Percentiles rank a stretch among this genome's conserved stretches.
Conservation (phyloP, 2,329 filamentous ascomycete genomes). For the Talaromyces sp. region DNA sequence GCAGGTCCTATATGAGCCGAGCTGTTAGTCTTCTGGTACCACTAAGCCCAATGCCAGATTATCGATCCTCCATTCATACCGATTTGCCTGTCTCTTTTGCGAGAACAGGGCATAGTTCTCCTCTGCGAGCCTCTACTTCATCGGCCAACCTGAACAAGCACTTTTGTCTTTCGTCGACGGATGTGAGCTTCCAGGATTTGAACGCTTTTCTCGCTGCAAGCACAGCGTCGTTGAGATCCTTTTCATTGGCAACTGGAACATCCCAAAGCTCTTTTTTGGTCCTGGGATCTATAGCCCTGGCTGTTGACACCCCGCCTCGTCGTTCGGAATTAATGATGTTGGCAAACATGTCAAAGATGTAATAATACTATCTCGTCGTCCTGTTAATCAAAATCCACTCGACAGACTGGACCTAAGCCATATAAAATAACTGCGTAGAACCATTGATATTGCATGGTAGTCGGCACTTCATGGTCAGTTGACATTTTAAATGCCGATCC, state of each 20-base stretch:
- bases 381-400: neutral
- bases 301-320: constrained; percentile 26
- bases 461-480: neutral
- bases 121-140: neutral
- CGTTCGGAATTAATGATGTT: constrained; percentile 42
- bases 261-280: constrained; percentile 41
- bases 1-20: neutral
- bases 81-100: constrained; percentile 50
- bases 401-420: neutral
- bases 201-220: constrained; percentile 42
- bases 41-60: neutral
- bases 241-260: constrained; percentile 37
- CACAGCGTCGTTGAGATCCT: constrained; percentile 44
- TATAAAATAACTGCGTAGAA: neutral
- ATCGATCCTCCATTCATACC: constrained; percentile 1
- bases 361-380: neutral
- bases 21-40: neutral
- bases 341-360: constrained; percentile 40
- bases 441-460: neutral
- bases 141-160: constrained; percentile 19
- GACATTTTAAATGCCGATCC: neutral
- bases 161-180: constrained; percentile 38
- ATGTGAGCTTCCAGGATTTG: constrained; percentile 41
- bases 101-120: constrained; percentile 16
- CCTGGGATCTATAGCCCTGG: constrained; percentile 40